Base-by-base conservation (phyloP, 2,329 filamentous ascomycete genomes). In the Pseudopyricularia cyperi region DNA sequence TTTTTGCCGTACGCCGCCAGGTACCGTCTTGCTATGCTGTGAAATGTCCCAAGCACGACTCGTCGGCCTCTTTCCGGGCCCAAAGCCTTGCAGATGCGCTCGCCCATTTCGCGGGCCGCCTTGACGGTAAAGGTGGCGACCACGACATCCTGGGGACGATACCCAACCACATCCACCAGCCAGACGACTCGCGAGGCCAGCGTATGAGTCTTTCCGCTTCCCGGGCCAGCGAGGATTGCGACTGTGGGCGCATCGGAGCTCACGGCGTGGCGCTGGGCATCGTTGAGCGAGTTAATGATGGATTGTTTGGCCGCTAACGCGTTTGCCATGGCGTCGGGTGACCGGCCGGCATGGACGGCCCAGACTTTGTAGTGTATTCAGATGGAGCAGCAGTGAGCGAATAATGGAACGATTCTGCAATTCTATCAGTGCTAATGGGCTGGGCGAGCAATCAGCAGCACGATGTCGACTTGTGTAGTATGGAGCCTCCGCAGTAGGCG, bases 101-200 rank as follows among this genome's bases (percentile, higher is more conserved):
- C 82, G 61, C 89, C 89, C 91, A 98, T 98, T 70, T 97, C 91
- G 17, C 73, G 79, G 17, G 90, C 88, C 1, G 93, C 90, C 66
- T 97, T 97, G 65, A 95, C 89, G 2, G 93, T 98, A 63, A 98
- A 98, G 0, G 91, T 97, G 55, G 91, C 93, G 54, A 96, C 91
- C 54, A 98, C 83, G 60, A 97, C 82, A 69, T 96, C 89, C 70
- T 86, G 82, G 61, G 91, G 91, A 53, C 80, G 77, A 59, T 88
- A 79, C 42, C 83, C 80, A 59, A 80, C 71, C 60, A 85, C 74
- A 50, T 83, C 79, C 52, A 96, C 77, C 30, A 96, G 80, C 75
- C 91, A 94, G 59, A 90, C 90, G 53, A 96, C 89, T 56, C 93
- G 85, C 46, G 90, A 88, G 0, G 90, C 95, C 52, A 98, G 75